phyloP scores from a whole-genome alignment of 768 basidiomycete genomes.

The Mycena leptocephala region DNA sequence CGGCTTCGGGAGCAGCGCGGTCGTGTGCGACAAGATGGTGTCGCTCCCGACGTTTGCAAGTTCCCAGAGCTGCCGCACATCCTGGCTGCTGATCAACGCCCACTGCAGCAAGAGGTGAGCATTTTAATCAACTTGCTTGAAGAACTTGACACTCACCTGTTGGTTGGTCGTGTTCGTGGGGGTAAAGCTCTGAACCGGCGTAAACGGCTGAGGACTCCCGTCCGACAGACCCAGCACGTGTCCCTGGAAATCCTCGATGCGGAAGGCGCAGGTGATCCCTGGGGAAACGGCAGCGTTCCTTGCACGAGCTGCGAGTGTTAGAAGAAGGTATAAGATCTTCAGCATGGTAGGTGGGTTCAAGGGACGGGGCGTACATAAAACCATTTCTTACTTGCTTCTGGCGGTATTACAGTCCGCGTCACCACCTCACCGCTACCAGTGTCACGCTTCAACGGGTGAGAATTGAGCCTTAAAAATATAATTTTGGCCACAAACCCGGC shows the following conservation, averaged over 20 bases:
- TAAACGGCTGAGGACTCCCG: neutral
- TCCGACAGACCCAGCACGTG: neutral
- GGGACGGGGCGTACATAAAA: neutral
- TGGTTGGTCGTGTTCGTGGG: conserved; percentile 11
- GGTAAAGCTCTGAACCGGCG: conserved; percentile 18
- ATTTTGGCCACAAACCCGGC: no score
- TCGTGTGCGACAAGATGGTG: conserved; percentile 4
- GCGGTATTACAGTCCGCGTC: neutral
- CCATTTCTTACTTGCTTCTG: neutral
- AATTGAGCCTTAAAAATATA: no score
- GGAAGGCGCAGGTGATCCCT: neutral
- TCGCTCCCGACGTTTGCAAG: neutral
- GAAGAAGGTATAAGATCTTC: neutral
- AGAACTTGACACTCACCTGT: neutral
- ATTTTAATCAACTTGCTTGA: neutral
- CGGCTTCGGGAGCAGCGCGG: neutral
- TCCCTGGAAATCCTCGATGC: conserved; percentile 17
- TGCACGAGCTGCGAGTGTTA: neutral
- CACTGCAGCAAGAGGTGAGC: neutral
- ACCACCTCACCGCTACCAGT: no score
- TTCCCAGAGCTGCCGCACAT: neutral
- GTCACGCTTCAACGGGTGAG: no score
- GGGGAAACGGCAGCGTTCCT: neutral
- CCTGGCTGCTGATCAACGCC: neutral
- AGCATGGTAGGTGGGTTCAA: neutral